Conservation (phyloP, 2,329 filamentous ascomycete species). For the Penicillium sp. region DNA sequence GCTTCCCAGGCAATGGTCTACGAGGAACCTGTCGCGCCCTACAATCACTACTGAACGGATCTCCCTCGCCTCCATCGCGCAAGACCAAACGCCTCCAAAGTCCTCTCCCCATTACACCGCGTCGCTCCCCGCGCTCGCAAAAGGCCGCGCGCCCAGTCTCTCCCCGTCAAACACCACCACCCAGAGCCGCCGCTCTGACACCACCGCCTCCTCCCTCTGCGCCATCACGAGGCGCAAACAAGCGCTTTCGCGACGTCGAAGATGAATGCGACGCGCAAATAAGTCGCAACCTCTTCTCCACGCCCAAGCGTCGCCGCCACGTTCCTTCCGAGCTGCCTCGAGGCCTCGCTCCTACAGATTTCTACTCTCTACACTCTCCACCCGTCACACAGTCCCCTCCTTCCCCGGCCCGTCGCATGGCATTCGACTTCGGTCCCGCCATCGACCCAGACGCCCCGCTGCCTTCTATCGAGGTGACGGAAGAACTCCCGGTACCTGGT, state of each 20-base stretch:
- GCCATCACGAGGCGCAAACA: conserved; percentile 40
- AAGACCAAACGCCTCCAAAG: conserved; percentile 44
- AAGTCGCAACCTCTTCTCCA: conserved; percentile 35
- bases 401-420: conserved; percentile 22
- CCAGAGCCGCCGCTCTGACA: conserved; percentile 15
- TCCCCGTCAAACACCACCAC: conserved; percentile 23
- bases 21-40: conserved; percentile 46
- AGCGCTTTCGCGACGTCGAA: conserved; percentile 39
- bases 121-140: conserved; percentile 32
- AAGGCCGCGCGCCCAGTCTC: conserved; percentile 25
- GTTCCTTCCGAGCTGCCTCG: conserved; percentile 48
- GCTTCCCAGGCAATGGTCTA: conserved; percentile 40
- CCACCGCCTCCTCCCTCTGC: conserved; percentile 27
- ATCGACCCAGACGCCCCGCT: conserved; percentile 37
- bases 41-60: conserved; percentile 44
- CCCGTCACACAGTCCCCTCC: conserved; percentile 36
- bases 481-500: conserved; percentile 19
- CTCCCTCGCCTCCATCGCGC: conserved; percentile 41
- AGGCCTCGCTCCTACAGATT: conserved; percentile 47
- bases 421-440: conserved; percentile 12
- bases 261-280: conserved; percentile 21
- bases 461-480: conserved; percentile 38
- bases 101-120: conserved; percentile 36
- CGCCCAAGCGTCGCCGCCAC: conserved; percentile 48
- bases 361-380: conserved; percentile 43